These are phyloP conservation scores for Beauveria sp. DNA, from an alignment of 2,329 filamentous ascomycete genomes.

Conservation along the genomic window DNA sequence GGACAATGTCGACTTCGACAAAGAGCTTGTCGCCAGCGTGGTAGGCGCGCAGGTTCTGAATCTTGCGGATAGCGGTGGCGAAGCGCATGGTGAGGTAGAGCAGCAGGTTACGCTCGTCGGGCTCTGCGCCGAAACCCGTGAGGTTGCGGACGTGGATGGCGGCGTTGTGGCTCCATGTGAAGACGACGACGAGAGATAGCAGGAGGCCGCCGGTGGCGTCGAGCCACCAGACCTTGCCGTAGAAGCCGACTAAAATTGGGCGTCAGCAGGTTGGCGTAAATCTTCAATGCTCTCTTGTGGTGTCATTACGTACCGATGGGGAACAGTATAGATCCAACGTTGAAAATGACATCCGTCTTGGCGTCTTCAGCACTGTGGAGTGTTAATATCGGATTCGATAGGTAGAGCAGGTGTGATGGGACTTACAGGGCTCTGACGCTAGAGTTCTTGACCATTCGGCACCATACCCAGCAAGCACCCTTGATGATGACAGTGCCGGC, in stretches of 20 bases:
- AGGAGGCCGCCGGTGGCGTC: slow-evolving; percentile 72
- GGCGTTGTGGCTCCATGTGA: slow-evolving; percentile 70
- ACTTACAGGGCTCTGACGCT: slow-evolving; percentile 70
- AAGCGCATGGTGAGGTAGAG: slow-evolving; percentile 93
- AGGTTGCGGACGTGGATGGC: slow-evolving; percentile 73
- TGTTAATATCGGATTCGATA: slow-evolving; percentile 11
- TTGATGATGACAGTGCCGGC: slow-evolving; percentile 74
- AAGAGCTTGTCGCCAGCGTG: slow-evolving; percentile 81
- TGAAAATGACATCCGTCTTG: slow-evolving; percentile 78
- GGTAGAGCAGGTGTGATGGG: neutral
- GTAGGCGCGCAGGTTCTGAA: slow-evolving; percentile 78
- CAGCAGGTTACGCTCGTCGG: slow-evolving; percentile 76
- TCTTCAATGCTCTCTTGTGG: neutral
- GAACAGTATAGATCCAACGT: slow-evolving; percentile 81
- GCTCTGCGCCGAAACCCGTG: slow-evolving; percentile 68
- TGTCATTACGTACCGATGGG: slow-evolving; percentile 50
- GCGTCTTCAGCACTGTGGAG: slow-evolving; percentile 39
- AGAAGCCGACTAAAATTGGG: slow-evolving; percentile 55
- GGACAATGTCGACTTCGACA: slow-evolving; percentile 73
- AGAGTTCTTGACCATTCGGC: slow-evolving; percentile 75
- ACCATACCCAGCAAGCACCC: slow-evolving; percentile 79
- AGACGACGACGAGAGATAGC: slow-evolving; percentile 71
- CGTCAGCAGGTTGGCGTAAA: neutral
- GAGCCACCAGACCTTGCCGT: slow-evolving; percentile 73
- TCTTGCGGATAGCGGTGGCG: slow-evolving; percentile 76